These are phyloP conservation scores for Leucaena leucocephala DNA, from an alignment of 306 rosid genomes.

Conservation along the genomic window DNA sequence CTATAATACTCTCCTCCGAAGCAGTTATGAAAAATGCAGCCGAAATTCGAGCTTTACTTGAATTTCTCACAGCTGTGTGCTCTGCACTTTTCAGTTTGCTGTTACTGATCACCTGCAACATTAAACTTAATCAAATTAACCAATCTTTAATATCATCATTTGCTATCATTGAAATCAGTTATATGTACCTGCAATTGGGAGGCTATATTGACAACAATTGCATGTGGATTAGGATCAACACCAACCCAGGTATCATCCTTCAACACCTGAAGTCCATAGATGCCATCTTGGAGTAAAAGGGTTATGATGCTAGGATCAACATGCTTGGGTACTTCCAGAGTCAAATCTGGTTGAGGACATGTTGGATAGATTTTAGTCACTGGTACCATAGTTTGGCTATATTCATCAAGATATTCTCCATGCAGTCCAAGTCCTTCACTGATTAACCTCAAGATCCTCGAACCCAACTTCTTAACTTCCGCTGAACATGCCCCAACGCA, in stretches of 20 bases:
- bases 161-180: no score
- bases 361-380: conserved; percentile 28
- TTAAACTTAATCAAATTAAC: background rate
- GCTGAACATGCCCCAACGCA: conserved; percentile 14
- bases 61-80: background rate
- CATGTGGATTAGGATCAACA: conserved; percentile 36
- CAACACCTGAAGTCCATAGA: conserved; percentile 40
- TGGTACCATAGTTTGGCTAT: background rate
- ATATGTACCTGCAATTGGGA: conserved; percentile 7
- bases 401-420: conserved; percentile 33
- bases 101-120: background rate
- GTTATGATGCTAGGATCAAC: conserved; percentile 39
- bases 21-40: conserved; percentile 46
- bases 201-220: conserved; percentile 40
- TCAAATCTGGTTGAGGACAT: conserved; percentile 46
- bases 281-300: conserved; percentile 38
- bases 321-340: conserved; percentile 36
- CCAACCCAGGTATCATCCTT: conserved; percentile 41
- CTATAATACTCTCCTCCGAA: conserved; percentile 39
- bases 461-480: conserved; percentile 2
- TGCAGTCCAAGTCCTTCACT: conserved; percentile 13
- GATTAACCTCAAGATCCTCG: conserved; percentile 13
- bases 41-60: conserved; percentile 34
- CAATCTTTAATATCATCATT: background rate
- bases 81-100: background rate